Conservation (phyloP, 208 protist genomes). For the Blechomonas ayalai region DNA sequence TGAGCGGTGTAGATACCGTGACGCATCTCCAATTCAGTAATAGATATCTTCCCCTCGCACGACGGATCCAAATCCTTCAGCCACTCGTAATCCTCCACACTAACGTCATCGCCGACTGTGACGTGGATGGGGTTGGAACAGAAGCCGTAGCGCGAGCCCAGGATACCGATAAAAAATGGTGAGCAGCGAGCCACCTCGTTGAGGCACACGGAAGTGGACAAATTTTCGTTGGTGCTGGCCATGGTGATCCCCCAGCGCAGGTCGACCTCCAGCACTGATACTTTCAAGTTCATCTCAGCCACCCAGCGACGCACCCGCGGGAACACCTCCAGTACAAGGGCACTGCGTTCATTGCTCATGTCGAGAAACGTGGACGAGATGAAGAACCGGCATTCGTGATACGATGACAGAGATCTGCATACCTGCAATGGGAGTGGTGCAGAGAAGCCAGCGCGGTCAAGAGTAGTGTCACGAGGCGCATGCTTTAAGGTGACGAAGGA, state of each 20-base stretch:
- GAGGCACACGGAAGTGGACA: conserved; percentile 89
- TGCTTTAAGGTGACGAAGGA: too few relatives aligned
- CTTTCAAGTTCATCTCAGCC: conserved; percentile 34
- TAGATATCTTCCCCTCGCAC: conserved; percentile 46
- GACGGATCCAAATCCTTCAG: conserved; percentile 22
- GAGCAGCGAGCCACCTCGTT: conserved; percentile 91
- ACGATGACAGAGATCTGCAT: conserved; percentile 13
- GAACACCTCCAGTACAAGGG: conserved; percentile 89
- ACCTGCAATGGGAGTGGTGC: neutral
- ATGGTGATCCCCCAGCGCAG: conserved; percentile 95
- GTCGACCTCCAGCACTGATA: conserved; percentile 89
- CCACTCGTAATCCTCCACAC: conserved; percentile 59
- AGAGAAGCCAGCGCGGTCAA: too few relatives aligned
- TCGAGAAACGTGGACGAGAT: conserved; percentile 95
- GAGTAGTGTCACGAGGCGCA: too few relatives aligned
- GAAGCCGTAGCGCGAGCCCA: conserved; percentile 88
- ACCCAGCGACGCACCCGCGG: conserved; percentile 85
- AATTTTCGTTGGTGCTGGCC: conserved; percentile 46
- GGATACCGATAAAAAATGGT: conserved; percentile 91
- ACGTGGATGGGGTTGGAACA: conserved; percentile 59
- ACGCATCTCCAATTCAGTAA: conserved; percentile 94
- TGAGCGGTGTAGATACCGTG: conserved; percentile 71
- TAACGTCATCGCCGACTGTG: conserved; percentile 66
- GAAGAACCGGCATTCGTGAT: conserved; percentile 88
- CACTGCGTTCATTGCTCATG: conserved; percentile 95